Percentiles rank a stretch among this genome's conserved stretches.
Evolutionary conservation across 2,329 filamentous ascomycete species (phyloP).

Genomic region (Sclerotinia subarctica): DNA sequence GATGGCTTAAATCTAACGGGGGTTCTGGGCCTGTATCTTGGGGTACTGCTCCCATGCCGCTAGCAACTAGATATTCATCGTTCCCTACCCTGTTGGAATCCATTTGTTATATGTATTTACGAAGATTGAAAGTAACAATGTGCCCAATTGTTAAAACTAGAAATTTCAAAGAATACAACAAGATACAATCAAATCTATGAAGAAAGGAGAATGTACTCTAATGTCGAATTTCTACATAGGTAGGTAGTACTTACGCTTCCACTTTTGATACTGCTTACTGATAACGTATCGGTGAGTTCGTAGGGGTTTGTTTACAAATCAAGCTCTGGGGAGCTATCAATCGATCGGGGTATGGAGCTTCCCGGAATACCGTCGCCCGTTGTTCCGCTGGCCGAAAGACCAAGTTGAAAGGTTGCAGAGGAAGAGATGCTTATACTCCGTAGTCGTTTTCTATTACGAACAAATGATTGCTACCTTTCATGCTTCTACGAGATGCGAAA

Average conservation of each 20-base stretch:
- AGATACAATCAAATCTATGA: conserved; percentile 1
- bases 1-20: conserved; percentile 75
- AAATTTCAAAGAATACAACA: not conserved
- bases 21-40: conserved; percentile 26
- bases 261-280: conserved; percentile 7
- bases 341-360: not conserved
- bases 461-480: no score
- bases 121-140: not conserved
- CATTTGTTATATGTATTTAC: not conserved
- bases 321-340: not conserved
- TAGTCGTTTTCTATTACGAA: no score
- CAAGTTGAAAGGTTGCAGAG: not conserved
- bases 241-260: not conserved
- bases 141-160: not conserved
- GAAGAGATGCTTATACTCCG: not conserved
- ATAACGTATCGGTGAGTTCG: conserved; percentile 9
- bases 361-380: not conserved
- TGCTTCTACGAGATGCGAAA: not conserved
- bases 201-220: not conserved
- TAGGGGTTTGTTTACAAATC: conserved; percentile 1
- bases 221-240: not conserved
- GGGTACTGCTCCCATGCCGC: conserved; percentile 20
- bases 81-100: not conserved
- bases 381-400: not conserved
- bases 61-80: not conserved